These are phyloP conservation scores for Parastagonospora nodorum DNA, from an alignment of 2,329 filamentous ascomycete species.

Conservation along the genomic window DNA sequence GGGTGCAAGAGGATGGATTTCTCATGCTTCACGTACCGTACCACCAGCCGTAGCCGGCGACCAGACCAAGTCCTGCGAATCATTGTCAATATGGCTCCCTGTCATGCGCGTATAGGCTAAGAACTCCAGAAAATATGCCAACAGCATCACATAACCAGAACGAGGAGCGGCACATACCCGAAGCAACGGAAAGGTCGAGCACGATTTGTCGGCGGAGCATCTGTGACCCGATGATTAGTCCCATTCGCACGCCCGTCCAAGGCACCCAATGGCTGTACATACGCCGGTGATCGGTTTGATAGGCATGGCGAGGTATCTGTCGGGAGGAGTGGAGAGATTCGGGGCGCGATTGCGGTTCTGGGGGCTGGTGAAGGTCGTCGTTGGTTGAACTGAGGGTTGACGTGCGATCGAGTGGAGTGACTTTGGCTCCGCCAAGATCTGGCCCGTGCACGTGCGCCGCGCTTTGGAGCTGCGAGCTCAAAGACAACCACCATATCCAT, in stretches of 20 bases:
- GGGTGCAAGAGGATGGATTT: background rate
- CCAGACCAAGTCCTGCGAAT: constrained; percentile 62
- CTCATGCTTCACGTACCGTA: constrained; percentile 58
- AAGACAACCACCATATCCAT: constrained; percentile 13
- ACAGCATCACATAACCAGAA: background rate
- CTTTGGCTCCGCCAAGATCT: constrained; percentile 5
- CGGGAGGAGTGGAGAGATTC: constrained; percentile 34
- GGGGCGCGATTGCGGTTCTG: constrained; percentile 29
- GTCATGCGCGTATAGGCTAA: constrained; percentile 5
- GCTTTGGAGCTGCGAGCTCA: constrained; percentile 23
- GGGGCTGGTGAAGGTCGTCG: constrained; percentile 35
- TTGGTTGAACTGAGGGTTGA: constrained; percentile 31
- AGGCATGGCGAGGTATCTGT: constrained; percentile 43
- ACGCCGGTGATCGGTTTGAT: constrained; percentile 59
- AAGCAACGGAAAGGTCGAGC: constrained; percentile 68
- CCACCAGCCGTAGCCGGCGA: constrained; percentile 70
- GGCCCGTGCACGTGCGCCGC: constrained; percentile 12
- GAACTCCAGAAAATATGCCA: constrained; percentile 6
- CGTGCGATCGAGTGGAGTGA: constrained; percentile 32
- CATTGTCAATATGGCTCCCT: constrained; percentile 29
- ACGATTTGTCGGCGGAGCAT: constrained; percentile 70
- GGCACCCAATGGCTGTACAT: constrained; percentile 46
- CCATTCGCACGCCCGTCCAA: constrained; percentile 12
- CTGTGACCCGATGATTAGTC: constrained; percentile 49
- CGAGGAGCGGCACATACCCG: constrained; percentile 57